Base-by-base conservation (phyloP, 202 grass and related monocot genomes). In the Bolboschoenoplectus hybrid region DNA sequence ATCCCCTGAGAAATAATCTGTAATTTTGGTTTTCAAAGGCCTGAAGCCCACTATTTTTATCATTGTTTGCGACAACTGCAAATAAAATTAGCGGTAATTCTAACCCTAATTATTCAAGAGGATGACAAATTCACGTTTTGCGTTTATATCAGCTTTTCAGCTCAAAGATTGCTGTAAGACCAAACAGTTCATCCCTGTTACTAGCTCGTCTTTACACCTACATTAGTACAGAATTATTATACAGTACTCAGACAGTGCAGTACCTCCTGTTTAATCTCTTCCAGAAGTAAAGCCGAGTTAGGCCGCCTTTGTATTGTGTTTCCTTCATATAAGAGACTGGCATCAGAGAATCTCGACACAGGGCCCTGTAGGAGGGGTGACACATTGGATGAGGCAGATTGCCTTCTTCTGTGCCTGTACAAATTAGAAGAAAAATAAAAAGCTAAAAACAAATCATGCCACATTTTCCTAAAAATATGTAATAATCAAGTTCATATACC, bases 251-350 rank as follows among this genome's bases (percentile, higher is more conserved):
- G 62, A 43, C 7, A 73, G 9, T 50, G 9, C 1, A 50, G 46
- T 78, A 87, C 87, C 81, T 98, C 96, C 85, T 94, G 89, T 79
- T 98, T 98, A 72, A 98, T 95, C 80, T 94, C 96, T 64, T 98
- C 96, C 44, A 98, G 93, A 51, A 98, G 90, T 53, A 98, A 74
- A 45, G 91, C 93, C 46, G 96, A 91, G 69, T 95, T 95, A n/a
- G 89, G 89, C 52, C 85, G 85, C 60, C 90, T 91, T 71, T 91
- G 93, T 66, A 98, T 94, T 85, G 88, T 92, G 63, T 85, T 82
- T 51, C 93, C 91, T 74, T 92, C 93, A 12, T 87, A 93, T 76
- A 90, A 80, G 77, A 92, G 51, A 56, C 90, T 90, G 62, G 89
- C 74, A 39, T 91, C 90, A 63, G 93, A 94, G 43, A 89, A 90